Base-by-base conservation (phyloP, 164 flowering plant species). In the Platanus orientalis region DNA sequence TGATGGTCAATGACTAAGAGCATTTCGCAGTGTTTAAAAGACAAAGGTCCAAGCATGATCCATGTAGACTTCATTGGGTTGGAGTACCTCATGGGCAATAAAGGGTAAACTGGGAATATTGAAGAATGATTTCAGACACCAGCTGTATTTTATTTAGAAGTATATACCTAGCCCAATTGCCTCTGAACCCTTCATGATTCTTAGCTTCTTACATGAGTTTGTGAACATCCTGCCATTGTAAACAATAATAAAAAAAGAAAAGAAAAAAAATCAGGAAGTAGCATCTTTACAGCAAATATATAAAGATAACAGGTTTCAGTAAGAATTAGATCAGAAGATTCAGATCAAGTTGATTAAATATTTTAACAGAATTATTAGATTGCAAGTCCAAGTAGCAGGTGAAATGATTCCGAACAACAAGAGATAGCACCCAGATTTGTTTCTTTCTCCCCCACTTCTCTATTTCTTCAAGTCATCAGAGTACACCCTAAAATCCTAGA, bases 121-220 rank as follows among this genome's bases (percentile, higher is more conserved):
- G 51, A 47, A n/a, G 50, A 16, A 49, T 61, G 57, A 32, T 36
- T 28, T 23, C 24, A 44, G 30, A 30, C 6, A 61, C 21, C 60
- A 29, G 70, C 11, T 26, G 28, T 47, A 50, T n/a, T 23, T 24
- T 50, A 50, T 56, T 48, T n/a, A n/a, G n/a, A n/a, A 3, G 45
- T 0, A 63, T 50, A 26, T 81, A 85, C 93, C 91, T 69, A 90
- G 71, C 45, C 96, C 91, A 71, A 81, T 79, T 56, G 96, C 92
- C 23, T 88, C 90, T 17, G 90, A 80, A 52, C 92, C 82, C 75
- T 86, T 88, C 88, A 82, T 88, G 59, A 88, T 86, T 75, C 90
- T 73, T 67, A 88, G 65, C 71, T 86, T 81, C 74, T 57, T 79
- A 49, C 91, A 86, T 20, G 95, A 73, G 49, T 70, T 78, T 3